Evolutionary conservation across 108 stramenopile species (phyloP).

Genomic region (Stephanodiscus minutulus): DNA sequence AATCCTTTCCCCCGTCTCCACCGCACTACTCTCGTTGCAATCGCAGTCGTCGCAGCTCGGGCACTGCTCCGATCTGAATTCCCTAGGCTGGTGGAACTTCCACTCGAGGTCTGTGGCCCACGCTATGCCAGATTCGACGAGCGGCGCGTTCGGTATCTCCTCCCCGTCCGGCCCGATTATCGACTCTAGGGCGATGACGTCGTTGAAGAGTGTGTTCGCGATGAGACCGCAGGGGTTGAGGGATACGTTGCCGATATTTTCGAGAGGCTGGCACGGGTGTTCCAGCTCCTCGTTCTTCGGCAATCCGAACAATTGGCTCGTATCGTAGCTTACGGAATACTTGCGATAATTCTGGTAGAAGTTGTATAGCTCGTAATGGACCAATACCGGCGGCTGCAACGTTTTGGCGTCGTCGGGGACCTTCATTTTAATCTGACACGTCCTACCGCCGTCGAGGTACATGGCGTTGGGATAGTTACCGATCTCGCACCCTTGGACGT

Average conservation of each 20-base stretch:
- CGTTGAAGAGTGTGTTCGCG: constrained; percentile 98
- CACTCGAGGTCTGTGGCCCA: constrained; percentile 94
- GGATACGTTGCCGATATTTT: constrained; percentile 51
- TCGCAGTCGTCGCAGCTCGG: constrained; percentile 57
- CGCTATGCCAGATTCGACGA: constrained; percentile 93
- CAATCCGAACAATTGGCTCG: constrained; percentile 28
- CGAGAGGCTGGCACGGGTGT: constrained; percentile 61
- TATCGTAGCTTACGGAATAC: constrained; percentile 27
- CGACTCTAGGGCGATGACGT: constrained; percentile 63
- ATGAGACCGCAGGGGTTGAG: constrained; percentile 98
- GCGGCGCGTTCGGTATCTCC: constrained; percentile 40
- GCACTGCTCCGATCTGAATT: constrained; percentile 67
- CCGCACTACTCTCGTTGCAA: constrained; percentile 56
- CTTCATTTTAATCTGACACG: constrained; percentile 45
- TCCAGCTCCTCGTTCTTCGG: constrained; percentile 26
- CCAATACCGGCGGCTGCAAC: constrained; percentile 89
- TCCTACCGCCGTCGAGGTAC: constrained; percentile 46
- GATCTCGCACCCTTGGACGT: constrained; percentile 44
- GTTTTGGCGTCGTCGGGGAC: constrained; percentile 43
- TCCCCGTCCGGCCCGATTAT: constrained; percentile 44
- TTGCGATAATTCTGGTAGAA: constrained; percentile 98
- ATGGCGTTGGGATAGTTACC: constrained; percentile 44
- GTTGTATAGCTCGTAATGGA: constrained; percentile 96
- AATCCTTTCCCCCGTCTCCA: constrained; percentile 12
- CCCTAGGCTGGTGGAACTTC: constrained; percentile 84